Evolutionary conservation across 140 eudicot genomes (phyloP), one percentile per base, ranked within the genome.

Genomic region (Artemisia princeps): DNA sequence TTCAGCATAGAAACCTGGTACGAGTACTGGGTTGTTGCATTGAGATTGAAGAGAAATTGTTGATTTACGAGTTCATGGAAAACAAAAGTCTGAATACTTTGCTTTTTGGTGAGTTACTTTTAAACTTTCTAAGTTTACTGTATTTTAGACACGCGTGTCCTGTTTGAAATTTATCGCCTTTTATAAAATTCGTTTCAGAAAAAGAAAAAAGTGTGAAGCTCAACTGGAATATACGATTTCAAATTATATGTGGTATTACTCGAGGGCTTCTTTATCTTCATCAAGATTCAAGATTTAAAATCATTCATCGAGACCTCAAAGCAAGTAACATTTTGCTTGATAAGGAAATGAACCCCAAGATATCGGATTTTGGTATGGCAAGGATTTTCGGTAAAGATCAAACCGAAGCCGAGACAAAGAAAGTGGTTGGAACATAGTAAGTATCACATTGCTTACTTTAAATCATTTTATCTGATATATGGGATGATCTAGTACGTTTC

Each of bases 281-380:
- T 59, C 83, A 80, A 52, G 94, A 86, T 71, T 86, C 94, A 30
- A 72, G 94, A 42, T 62, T 80, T 26, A 76, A 78, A 73, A 79
- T 86, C 6, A 76, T 86, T 60, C 94, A 86, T 63, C 65, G 94
- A 6, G 94, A 86, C 76, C 79, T 86, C 7, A 86, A 86, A 67
- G 78, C 85, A 2, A 86, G 95, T 63, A 86, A 86, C 67, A 71
- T 86, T 50, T 72, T 86, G 37, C 75, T 86, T 12, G 95, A 86
- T 61, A 55, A 56, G 24, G 82, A 81, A 10, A 79, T 86, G 90
- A 77, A 70, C 50, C 90, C 95, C 0, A 86, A 83, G 62, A 86
- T 86, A 55, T 76, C 87, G 0, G 95, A 86, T 61, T 86, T 86
- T 69, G 95, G 95, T 46, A 71, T 84, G 79, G 95, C 95, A 3